These are phyloP conservation scores for Diaporthe sp. DNA, from an alignment of 2,329 filamentous ascomycete genomes.

Conservation along the genomic window DNA sequence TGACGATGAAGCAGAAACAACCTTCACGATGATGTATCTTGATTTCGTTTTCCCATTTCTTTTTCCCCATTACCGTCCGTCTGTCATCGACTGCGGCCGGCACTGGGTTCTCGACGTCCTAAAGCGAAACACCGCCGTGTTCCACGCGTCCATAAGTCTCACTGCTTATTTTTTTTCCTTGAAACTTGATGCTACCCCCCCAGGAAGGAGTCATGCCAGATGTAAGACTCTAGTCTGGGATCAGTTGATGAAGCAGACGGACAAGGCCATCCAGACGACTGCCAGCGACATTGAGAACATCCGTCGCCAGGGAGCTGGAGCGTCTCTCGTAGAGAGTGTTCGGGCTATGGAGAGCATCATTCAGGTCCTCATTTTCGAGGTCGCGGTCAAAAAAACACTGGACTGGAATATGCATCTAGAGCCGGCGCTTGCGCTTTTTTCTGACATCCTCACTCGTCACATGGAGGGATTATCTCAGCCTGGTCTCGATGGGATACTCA, in stretches of 20 bases:
- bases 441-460: constrained; percentile 45
- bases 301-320: constrained; percentile 37
- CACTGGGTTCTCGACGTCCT: constrained; percentile 35
- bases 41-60: constrained; percentile 40
- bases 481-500: too few relatives aligned
- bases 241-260: constrained; percentile 43
- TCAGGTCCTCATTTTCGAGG: constrained; percentile 54
- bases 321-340: constrained; percentile 41
- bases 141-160: constrained; percentile 37
- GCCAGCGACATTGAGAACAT: constrained; percentile 36
- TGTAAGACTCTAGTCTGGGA: constrained; percentile 37
- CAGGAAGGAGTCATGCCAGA: too few relatives aligned
- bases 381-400: constrained; percentile 43
- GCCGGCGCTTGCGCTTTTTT: constrained; percentile 52
- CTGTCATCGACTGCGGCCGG: constrained; percentile 36
- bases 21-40: constrained; percentile 40
- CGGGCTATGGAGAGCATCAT: constrained; percentile 51
- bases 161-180: constrained; percentile 40
- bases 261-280: constrained; percentile 40
- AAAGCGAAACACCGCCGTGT: constrained; percentile 38
- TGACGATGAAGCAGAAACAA: too few relatives aligned
- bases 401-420: constrained; percentile 56
- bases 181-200: constrained; percentile 1
- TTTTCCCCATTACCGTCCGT: constrained; percentile 41
- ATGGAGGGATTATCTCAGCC: too few relatives aligned